These are phyloP conservation scores for Fusarium concolor DNA, from an alignment of 2,329 filamentous ascomycete genomes.

Conservation along the genomic window DNA sequence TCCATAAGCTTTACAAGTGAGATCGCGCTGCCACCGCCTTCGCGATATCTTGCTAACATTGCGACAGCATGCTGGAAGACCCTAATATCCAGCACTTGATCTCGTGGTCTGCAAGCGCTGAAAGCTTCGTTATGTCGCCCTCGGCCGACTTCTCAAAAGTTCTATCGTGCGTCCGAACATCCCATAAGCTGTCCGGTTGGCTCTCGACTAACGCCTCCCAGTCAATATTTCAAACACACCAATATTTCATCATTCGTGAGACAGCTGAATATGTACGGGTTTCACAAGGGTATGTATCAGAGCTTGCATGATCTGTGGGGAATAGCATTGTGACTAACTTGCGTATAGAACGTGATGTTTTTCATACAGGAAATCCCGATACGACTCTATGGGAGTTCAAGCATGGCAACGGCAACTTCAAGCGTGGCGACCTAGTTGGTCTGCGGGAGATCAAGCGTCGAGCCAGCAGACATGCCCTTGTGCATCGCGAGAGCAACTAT, in stretches of 20 bases:
- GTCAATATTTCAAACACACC: constrained; percentile 99
- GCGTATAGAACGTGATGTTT: constrained; percentile 89
- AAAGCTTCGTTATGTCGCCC: constrained; percentile 99
- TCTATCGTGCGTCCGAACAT: constrained; percentile 79
- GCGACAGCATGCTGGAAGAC: constrained; percentile 91
- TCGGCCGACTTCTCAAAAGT: constrained; percentile 98
- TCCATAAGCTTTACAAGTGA: constrained; percentile 98
- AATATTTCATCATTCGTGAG: constrained; percentile 99
- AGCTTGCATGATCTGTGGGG: not conserved
- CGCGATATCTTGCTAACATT: constrained; percentile 41
- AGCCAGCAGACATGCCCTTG: constrained; percentile 90
- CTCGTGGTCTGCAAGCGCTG: constrained; percentile 91
- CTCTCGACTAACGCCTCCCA: constrained; percentile 52
- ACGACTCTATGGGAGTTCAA: constrained; percentile 99
- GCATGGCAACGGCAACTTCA: constrained; percentile 97
- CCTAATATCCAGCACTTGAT: constrained; percentile 93
- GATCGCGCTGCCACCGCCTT: constrained; percentile 45
- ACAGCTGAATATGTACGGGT: constrained; percentile 99
- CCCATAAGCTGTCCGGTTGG: not conserved
- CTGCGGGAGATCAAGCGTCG: constrained; percentile 95
- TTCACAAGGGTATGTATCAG: constrained; percentile 84
- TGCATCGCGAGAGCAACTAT: constrained; percentile 88
- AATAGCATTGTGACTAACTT: constrained; percentile 11
- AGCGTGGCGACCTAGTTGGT: constrained; percentile 90
- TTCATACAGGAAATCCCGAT: constrained; percentile 93